Conservation (phyloP, 495 filamentous ascomycete genomes). For the Bryoglossum gracile region DNA sequence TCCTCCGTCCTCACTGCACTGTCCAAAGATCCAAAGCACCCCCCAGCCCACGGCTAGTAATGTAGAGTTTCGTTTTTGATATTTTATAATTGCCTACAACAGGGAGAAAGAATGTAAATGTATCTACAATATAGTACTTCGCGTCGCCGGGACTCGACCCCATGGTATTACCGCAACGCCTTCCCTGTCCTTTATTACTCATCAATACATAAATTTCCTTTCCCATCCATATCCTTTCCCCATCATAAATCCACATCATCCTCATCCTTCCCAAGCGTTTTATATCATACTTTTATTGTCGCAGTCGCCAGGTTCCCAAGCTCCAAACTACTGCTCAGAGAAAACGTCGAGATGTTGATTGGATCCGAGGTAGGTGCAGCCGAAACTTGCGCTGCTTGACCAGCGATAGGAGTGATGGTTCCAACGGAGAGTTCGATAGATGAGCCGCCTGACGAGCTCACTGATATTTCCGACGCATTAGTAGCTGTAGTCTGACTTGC, state of each 20-base stretch:
- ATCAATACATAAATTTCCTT: too few species aligned
- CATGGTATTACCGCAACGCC: slow-evolving; percentile 11
- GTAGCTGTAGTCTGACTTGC: background rate
- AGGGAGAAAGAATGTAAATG: too few species aligned
- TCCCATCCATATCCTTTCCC: too few species aligned
- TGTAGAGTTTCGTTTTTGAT: too few species aligned
- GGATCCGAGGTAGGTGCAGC: slow-evolving; percentile 4
- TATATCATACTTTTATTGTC: slow-evolving; percentile 8
- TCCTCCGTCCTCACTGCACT: too few species aligned
- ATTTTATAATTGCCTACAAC: too few species aligned
- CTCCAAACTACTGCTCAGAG: slow-evolving; percentile 26
- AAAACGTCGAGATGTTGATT: slow-evolving; percentile 28
- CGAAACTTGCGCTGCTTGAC: background rate
- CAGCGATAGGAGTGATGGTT: background rate
- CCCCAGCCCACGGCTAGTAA: too few species aligned
- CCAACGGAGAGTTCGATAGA: background rate
- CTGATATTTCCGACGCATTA: background rate
- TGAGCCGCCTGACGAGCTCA: background rate
- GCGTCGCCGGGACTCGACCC: too few species aligned
- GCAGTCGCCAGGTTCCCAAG: slow-evolving; percentile 26
- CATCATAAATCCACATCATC: background rate
- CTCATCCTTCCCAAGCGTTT: slow-evolving; percentile 1
- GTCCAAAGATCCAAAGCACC: too few species aligned
- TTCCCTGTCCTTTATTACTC: background rate
- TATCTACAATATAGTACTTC: too few species aligned